These are phyloP conservation scores for Hygrophila difformis DNA, from an alignment of 257 asterid species.

Conservation along the genomic window DNA sequence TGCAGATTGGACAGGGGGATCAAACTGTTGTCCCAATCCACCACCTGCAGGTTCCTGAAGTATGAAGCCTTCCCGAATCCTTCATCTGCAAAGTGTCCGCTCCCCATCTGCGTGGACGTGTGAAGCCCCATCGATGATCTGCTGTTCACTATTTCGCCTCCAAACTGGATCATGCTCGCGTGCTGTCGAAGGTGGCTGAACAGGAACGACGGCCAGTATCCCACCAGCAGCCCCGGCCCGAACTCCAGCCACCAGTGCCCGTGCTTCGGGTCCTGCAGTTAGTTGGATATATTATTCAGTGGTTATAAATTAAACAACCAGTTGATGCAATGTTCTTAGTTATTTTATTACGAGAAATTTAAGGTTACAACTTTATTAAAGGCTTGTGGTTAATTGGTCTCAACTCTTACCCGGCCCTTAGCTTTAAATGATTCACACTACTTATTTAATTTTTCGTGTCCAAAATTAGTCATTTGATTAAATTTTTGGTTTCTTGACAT, in stretches of 20 bases:
- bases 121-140: slow-evolving; percentile 58
- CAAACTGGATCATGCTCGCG: slow-evolving; percentile 77
- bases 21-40: slow-evolving; percentile 87
- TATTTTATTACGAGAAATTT: too few relatives aligned
- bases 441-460: too few relatives aligned
- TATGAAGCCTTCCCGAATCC: slow-evolving; percentile 83
- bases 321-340: too few relatives aligned
- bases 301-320: too few relatives aligned
- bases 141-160: slow-evolving; percentile 21
- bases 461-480: too few relatives aligned
- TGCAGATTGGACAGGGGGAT: slow-evolving; percentile 65
- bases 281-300: too few relatives aligned
- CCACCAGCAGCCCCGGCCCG: slow-evolving; percentile 71
- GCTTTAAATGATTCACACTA: too few relatives aligned
- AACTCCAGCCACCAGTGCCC: slow-evolving; percentile 99
- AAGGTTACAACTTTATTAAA: too few relatives aligned
- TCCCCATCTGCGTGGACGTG: slow-evolving; percentile 91
- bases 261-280: slow-evolving; percentile 73
- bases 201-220: slow-evolving; percentile 80
- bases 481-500: too few relatives aligned
- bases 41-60: slow-evolving; percentile 76
- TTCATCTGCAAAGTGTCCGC: slow-evolving; percentile 84
- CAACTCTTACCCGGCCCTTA: too few relatives aligned
- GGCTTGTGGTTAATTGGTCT: too few relatives aligned
- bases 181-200: slow-evolving; percentile 63